These are phyloP conservation scores for Heliocybe sulcata DNA, from an alignment of 1,284 basidiomycete genomes.

Conservation along the genomic window DNA sequence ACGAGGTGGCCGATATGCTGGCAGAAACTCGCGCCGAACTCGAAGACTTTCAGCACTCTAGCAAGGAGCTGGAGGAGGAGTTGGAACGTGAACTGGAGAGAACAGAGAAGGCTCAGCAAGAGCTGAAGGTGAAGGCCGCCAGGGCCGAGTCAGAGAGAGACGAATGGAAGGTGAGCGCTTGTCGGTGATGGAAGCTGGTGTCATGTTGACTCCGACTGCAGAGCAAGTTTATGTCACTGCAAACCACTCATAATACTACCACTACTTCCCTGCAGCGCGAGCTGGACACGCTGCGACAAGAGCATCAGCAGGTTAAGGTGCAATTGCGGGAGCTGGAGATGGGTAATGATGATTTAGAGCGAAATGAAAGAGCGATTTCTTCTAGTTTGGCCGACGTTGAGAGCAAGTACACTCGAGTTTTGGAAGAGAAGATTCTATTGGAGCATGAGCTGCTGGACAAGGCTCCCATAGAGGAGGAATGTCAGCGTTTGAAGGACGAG, in stretches of 20 bases:
- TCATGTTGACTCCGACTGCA: neutral
- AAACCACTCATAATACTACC: slow-evolving; percentile 86
- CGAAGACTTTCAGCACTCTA: slow-evolving; percentile 86
- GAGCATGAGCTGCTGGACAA: slow-evolving; percentile 97
- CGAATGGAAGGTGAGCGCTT: slow-evolving; percentile 78
- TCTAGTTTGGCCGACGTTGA: slow-evolving; percentile 92
- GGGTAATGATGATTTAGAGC: slow-evolving; percentile 93
- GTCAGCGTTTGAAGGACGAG: slow-evolving; percentile 90
- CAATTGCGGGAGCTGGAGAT: slow-evolving; percentile 88
- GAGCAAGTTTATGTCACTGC: slow-evolving; percentile 84
- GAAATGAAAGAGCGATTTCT: slow-evolving; percentile 86
- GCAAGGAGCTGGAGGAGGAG: slow-evolving; percentile 91
- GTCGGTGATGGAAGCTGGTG: slow-evolving; percentile 3
- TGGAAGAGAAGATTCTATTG: slow-evolving; percentile 95
- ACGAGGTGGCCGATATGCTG: slow-evolving; percentile 80
- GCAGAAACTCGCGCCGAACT: slow-evolving; percentile 82
- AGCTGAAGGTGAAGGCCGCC: slow-evolving; percentile 70
- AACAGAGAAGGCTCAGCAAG: slow-evolving; percentile 82
- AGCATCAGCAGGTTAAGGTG: slow-evolving; percentile 73
- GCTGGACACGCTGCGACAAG: slow-evolving; percentile 77
- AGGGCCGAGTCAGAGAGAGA: slow-evolving; percentile 78
- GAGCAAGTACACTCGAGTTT: slow-evolving; percentile 80
- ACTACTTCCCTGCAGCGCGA: slow-evolving; percentile 83
- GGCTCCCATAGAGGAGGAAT: slow-evolving; percentile 85
- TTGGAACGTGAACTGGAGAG: slow-evolving; percentile 83